phyloP scores from a whole-genome alignment of 768 basidiomycete species.

The Boletus subcaerulescens region DNA sequence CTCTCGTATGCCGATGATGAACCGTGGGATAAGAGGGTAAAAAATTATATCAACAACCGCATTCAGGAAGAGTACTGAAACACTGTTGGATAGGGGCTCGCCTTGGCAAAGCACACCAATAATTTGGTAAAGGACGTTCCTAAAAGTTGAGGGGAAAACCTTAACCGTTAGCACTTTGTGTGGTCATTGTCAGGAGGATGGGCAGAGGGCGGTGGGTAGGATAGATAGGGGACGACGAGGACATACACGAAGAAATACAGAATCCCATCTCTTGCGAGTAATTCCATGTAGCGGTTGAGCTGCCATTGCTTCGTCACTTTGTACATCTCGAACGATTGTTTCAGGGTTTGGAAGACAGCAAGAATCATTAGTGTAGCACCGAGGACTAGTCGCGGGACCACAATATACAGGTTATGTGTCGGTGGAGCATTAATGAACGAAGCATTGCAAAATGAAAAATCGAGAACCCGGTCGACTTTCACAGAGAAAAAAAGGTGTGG shows the following conservation, averaged over 20 bases:
- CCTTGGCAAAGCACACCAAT: too few species aligned
- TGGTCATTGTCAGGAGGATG: too few species aligned
- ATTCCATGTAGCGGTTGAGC: neutral
- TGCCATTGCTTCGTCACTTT: neutral
- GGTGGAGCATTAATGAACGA: too few species aligned
- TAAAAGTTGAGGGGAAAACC: too few species aligned
- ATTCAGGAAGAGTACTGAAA: neutral
- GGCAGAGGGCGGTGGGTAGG: too few species aligned
- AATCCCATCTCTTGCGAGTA: neutral
- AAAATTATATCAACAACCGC: neutral
- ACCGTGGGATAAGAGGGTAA: neutral
- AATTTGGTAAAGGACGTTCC: too few species aligned
- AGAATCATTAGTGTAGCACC: too few species aligned
- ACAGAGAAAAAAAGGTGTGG: too few species aligned
- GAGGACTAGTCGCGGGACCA: neutral
- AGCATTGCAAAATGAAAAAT: too few species aligned
- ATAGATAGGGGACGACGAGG: neutral
- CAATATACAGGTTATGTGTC: neutral
- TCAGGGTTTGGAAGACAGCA: neutral
- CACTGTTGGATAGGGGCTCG: too few species aligned
- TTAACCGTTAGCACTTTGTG: too few species aligned
- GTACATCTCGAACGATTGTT: neutral
- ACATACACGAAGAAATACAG: neutral
- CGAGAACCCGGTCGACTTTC: too few species aligned
- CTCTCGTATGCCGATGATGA: neutral